Conservation (phyloP, 352 stramenopile genomes). For the Phytopythium kandeliae region DNA sequence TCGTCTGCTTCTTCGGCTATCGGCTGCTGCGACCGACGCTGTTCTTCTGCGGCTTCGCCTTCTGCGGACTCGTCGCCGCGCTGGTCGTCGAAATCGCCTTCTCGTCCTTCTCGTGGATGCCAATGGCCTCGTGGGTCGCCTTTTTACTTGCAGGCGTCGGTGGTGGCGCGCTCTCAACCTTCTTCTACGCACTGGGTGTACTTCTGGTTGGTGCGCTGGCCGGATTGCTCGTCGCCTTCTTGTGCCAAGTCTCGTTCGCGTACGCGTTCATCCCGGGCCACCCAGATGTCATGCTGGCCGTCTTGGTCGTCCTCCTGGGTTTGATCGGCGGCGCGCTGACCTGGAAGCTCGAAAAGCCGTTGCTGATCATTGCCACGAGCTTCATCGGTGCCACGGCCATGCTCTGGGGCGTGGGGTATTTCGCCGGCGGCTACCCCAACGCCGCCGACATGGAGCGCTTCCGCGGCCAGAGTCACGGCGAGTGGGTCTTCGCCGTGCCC, state of each 20-base stretch:
- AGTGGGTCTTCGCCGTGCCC: conserved; percentile 40
- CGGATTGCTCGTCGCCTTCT: conserved; percentile 21
- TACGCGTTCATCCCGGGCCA: conserved; percentile 37
- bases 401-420: conserved; percentile 65
- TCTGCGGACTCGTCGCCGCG: conserved; percentile 35
- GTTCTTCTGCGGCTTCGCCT: conserved; percentile 51
- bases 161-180: conserved; percentile 34
- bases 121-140: conserved; percentile 41
- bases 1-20: conserved; percentile 50
- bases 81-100: conserved; percentile 37
- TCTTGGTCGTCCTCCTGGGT: conserved; percentile 31
- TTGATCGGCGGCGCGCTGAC: conserved; percentile 36
- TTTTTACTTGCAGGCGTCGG: conserved; percentile 31
- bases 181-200: conserved; percentile 42
- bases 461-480: conserved; percentile 13
- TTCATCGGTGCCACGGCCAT: conserved; percentile 47
- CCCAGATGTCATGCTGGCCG: conserved; percentile 34
- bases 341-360: conserved; percentile 45
- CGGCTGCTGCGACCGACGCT: conserved; percentile 34
- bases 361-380: conserved; percentile 53
- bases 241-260: conserved; percentile 22
- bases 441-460: conserved; percentile 45
- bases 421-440: conserved; percentile 64
- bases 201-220: conserved; percentile 35
- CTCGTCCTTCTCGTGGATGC: conserved; percentile 32